Percentiles rank a stretch among this genome's conserved stretches.
These are phyloP conservation scores for Gautieria morchelliformis DNA, from an alignment of 768 basidiomycete species.

Conservation along the genomic window DNA sequence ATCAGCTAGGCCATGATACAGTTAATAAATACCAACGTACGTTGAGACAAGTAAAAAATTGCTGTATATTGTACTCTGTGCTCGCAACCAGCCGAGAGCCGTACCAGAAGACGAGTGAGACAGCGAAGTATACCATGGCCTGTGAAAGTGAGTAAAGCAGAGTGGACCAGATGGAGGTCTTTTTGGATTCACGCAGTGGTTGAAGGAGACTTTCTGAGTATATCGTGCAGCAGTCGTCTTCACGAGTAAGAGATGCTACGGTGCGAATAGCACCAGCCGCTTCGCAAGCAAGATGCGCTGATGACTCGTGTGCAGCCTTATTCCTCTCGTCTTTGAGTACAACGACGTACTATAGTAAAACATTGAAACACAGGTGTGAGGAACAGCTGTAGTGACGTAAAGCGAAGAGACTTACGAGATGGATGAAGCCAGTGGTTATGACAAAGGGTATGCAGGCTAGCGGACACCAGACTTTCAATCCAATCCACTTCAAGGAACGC, in stretches of 20 bases:
- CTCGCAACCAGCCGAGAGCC: constrained; percentile 54
- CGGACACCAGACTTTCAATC: constrained; percentile 1
- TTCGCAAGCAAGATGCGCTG: constrained; percentile 87
- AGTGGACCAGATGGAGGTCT: constrained; percentile 51
- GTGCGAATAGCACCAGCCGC: constrained; percentile 86
- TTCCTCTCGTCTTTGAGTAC: constrained; percentile 80
- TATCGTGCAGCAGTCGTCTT: constrained; percentile 60
- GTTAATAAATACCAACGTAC: constrained; percentile 27
- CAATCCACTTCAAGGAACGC: background rate
- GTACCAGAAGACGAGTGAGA: constrained; percentile 77
- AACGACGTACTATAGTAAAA: constrained; percentile 51
- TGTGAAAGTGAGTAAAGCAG: constrained; percentile 68
- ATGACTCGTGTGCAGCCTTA: constrained; percentile 68
- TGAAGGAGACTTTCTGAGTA: constrained; percentile 65
- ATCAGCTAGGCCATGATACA: background rate
- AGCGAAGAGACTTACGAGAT: constrained; percentile 41
- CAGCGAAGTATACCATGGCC: constrained; percentile 66
- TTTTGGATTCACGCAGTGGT: constrained; percentile 59
- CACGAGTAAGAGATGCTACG: constrained; percentile 80
- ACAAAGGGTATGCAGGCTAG: constrained; percentile 61
- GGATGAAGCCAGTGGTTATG: constrained; percentile 74
- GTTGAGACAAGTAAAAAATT: constrained; percentile 82
- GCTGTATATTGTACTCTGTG: constrained; percentile 40
- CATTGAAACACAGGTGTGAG: background rate
- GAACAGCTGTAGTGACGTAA: background rate